phyloP scores from a whole-genome alignment of 805 yeast genomes.

The Sungouiozyma ichnusensis region DNA sequence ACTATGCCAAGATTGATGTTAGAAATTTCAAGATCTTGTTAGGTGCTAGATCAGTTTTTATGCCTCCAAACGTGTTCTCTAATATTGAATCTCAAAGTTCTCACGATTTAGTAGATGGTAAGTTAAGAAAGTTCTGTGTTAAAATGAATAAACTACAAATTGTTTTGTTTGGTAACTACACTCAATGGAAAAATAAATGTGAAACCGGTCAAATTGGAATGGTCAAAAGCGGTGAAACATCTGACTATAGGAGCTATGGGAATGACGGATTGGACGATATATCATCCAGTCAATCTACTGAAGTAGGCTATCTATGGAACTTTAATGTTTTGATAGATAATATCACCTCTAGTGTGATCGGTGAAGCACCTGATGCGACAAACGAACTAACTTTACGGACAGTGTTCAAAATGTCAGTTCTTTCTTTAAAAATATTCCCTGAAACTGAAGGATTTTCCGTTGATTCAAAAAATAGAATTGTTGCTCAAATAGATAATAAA shows the following conservation, averaged over 20 bases:
- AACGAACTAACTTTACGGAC: slow-evolving; percentile 22
- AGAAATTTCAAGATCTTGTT: slow-evolving; percentile 19
- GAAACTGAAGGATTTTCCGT: slow-evolving; percentile 14
- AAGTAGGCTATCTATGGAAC: slow-evolving; percentile 24
- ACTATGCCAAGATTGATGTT: slow-evolving; percentile 18
- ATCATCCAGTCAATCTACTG: slow-evolving; percentile 26
- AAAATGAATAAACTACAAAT: slow-evolving; percentile 18
- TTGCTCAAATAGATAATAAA: slow-evolving; percentile 18
- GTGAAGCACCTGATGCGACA: slow-evolving; percentile 26
- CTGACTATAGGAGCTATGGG: slow-evolving; percentile 8
- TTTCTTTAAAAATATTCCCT: slow-evolving; percentile 20
- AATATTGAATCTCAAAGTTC: slow-evolving; percentile 26
- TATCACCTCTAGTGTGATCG: slow-evolving; percentile 21
- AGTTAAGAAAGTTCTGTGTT: slow-evolving; percentile 28
- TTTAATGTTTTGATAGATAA: slow-evolving; percentile 14
- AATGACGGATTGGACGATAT: slow-evolving; percentile 14
- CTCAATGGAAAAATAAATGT: slow-evolving; percentile 20
- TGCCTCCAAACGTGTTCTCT: slow-evolving; percentile 32
- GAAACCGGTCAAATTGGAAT: slow-evolving; percentile 13
- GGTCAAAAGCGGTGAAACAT: slow-evolving; percentile 10
- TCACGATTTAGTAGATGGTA: slow-evolving; percentile 33
- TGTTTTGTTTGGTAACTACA: slow-evolving; percentile 17
- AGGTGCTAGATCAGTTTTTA: slow-evolving; percentile 36
- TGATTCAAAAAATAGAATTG: slow-evolving; percentile 15
- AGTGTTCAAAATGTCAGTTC: slow-evolving; percentile 25